These are phyloP conservation scores for Anthoceros angustus DNA, from an alignment of 225 moss, liverwort and hornwort species.

Conservation along the genomic window DNA sequence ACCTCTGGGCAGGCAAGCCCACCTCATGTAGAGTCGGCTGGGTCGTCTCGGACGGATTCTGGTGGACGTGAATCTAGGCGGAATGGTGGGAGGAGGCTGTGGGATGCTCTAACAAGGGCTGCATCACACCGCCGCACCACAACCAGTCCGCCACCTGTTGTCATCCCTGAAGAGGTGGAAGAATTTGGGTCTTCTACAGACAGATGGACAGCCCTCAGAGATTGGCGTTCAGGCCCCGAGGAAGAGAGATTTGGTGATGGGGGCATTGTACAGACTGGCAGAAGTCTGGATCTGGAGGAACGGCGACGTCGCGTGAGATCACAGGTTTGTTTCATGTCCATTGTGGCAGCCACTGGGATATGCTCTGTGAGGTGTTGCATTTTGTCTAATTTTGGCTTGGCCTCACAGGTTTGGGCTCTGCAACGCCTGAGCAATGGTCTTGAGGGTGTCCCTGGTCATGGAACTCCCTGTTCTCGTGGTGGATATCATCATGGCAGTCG, in stretches of 20 bases:
- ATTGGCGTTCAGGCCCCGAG: constrained; percentile 14
- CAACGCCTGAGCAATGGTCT: constrained; percentile 71
- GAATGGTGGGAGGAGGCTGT: constrained; percentile 71
- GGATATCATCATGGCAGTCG: constrained; percentile 56
- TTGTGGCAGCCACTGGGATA: background rate
- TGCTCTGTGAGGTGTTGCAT: too few relatives aligned
- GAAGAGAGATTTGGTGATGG: constrained; percentile 39
- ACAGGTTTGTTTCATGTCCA: constrained; percentile 34
- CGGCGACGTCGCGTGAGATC: constrained; percentile 65
- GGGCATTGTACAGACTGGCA: constrained; percentile 42
- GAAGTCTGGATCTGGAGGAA: constrained; percentile 65
- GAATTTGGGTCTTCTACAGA: constrained; percentile 26
- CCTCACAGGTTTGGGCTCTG: constrained; percentile 67
- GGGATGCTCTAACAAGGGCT: constrained; percentile 82
- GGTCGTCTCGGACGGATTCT: constrained; percentile 24
- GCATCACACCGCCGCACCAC: constrained; percentile 64
- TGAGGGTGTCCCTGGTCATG: constrained; percentile 59
- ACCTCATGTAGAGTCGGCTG: constrained; percentile 28
- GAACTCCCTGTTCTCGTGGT: constrained; percentile 47
- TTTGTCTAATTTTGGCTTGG: background rate
- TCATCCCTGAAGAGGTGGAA: constrained; percentile 26
- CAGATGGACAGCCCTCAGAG: background rate
- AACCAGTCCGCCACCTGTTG: constrained; percentile 19
- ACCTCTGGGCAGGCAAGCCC: constrained; percentile 36
- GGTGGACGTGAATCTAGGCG: constrained; percentile 63